Percentiles rank a stretch among this genome's conserved stretches.
Conservation (phyloP, 2,329 filamentous ascomycete genomes). For the Phyllosticta paracitricarpa region DNA sequence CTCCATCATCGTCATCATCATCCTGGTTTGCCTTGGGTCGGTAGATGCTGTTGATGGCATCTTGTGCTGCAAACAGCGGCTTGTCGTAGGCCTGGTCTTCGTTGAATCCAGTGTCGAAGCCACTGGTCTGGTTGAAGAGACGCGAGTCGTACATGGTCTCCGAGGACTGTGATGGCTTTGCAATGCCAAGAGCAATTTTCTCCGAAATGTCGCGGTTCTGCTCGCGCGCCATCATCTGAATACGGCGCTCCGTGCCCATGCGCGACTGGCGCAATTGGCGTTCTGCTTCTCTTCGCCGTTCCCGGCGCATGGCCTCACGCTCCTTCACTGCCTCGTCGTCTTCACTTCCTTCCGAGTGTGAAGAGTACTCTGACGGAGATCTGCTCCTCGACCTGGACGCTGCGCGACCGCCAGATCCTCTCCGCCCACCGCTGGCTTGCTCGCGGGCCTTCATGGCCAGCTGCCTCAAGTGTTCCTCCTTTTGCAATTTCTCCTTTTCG, state of each 20-base stretch:
- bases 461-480: constrained; percentile 82
- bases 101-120: constrained; percentile 87
- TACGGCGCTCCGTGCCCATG: constrained; percentile 86
- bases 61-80: constrained; percentile 89
- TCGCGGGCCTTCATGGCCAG: constrained; percentile 87
- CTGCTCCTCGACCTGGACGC: constrained; percentile 26
- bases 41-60: constrained; percentile 91
- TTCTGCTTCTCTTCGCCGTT: constrained; percentile 73
- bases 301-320: constrained; percentile 65
- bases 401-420: constrained; percentile 16
- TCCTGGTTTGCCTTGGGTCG: constrained; percentile 62
- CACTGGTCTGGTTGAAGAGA: constrained; percentile 86
- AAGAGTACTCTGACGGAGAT: constrained; percentile 34
- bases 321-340: constrained; percentile 65
- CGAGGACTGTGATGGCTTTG: constrained; percentile 83
- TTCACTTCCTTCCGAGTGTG: constrained; percentile 36
- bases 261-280: constrained; percentile 83
- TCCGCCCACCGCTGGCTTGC: constrained; percentile 49
- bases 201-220: constrained; percentile 96
- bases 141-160: constrained; percentile 97
- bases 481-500: constrained; percentile 90
- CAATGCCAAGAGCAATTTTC: constrained; percentile 87
- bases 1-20: constrained; percentile 67
- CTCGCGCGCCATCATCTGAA: constrained; percentile 88
- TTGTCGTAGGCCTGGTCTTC: constrained; percentile 98